A percentile compares a stretch with the other conserved stretches of the same genome.
Conservation (phyloP, 129 eudicot genomes). For the Rutidosis leptorrhynchoides region DNA sequence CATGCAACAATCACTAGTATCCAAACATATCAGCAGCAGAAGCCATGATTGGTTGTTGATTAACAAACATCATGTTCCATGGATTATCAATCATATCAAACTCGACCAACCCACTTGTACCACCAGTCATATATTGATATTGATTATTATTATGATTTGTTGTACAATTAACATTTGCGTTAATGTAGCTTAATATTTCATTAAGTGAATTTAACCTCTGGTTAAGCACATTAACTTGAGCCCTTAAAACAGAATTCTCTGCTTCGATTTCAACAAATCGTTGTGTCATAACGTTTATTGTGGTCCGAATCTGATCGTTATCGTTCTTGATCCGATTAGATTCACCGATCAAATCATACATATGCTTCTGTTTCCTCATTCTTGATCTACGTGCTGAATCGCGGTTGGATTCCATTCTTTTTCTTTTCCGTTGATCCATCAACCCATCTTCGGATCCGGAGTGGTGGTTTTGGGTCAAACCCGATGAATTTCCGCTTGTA, state of each 20-base stretch:
- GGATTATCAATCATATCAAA: conserved; percentile 36
- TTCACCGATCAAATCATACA: conserved; percentile 59
- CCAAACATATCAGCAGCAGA: conserved; percentile 62
- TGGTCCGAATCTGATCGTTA: conserved; percentile 47
- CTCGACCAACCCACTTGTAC: conserved; percentile 33
- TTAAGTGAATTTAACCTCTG: conserved; percentile 73
- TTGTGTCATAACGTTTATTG: conserved; percentile 44
- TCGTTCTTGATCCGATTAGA: conserved; percentile 42
- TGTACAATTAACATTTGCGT: conserved; percentile 26
- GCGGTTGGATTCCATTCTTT: conserved; percentile 83
- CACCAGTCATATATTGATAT: conserved; percentile 21
- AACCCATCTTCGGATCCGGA: conserved; percentile 53
- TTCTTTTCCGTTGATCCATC: conserved; percentile 69
- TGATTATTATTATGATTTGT: neutral
- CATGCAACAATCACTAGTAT: conserved; percentile 29
- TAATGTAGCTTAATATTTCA: conserved; percentile 49
- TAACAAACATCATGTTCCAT: conserved; percentile 59
- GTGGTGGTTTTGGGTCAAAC: conserved; percentile 30
- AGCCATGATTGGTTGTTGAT: conserved; percentile 76
- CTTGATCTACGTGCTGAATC: conserved; percentile 90
- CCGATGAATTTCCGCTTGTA: conserved; percentile 60
- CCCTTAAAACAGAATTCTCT: conserved; percentile 72
- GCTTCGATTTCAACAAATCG: conserved; percentile 54
- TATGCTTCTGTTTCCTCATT: conserved; percentile 69
- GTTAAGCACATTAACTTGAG: conserved; percentile 64